These are phyloP conservation scores for Avena atlantica DNA, from an alignment of 176 grass and related monocot species.

Conservation along the genomic window DNA sequence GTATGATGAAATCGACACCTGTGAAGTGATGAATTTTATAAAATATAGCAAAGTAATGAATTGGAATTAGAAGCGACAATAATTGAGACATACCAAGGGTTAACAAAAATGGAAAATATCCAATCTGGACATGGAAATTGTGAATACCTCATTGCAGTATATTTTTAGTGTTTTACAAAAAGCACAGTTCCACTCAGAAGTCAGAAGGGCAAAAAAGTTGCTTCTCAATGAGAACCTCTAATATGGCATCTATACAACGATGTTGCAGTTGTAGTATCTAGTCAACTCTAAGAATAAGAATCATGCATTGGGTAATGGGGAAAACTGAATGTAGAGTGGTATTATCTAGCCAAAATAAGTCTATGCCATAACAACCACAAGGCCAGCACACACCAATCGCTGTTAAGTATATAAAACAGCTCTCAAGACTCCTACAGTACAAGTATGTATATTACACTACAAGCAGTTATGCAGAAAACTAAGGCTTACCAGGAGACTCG, in stretches of 20 bases:
- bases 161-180: neutral
- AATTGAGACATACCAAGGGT: slow-evolving; percentile 28
- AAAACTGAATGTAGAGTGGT: slow-evolving; percentile 21
- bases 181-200: neutral
- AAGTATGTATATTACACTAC: neutral
- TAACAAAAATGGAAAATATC: slow-evolving; percentile 27
- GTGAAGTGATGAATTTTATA: neutral
- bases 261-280: neutral
- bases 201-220: neutral
- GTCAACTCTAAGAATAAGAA: neutral
- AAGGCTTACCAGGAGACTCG: slow-evolving; percentile 54
- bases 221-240: slow-evolving; percentile 7
- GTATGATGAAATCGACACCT: slow-evolving; percentile 68
- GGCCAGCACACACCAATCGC: slow-evolving; percentile 1
- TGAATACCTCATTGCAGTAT: neutral
- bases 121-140: slow-evolving; percentile 19
- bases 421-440: slow-evolving; percentile 10
- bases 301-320: neutral
- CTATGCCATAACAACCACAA: neutral
- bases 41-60: slow-evolving; percentile 9
- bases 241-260: neutral
- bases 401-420: slow-evolving; percentile 27
- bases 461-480: neutral
- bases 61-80: neutral
- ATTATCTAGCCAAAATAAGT: slow-evolving; percentile 29